A percentile compares a stretch with the other conserved stretches of the same genome.
These are phyloP conservation scores for Russula virescens DNA, from an alignment of 768 basidiomycete species.

Conservation along the genomic window DNA sequence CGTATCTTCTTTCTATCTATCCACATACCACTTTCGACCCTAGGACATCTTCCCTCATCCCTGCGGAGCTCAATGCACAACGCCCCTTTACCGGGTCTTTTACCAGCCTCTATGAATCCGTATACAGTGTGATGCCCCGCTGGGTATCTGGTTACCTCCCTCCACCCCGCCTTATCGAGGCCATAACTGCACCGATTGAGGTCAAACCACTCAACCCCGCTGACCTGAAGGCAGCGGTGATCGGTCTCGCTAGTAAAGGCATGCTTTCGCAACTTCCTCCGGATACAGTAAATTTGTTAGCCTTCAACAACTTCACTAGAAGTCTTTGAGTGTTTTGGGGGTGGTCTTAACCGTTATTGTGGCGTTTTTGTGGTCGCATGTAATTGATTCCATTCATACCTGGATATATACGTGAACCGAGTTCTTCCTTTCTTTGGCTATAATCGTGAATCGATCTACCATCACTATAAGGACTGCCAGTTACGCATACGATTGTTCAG, in stretches of 20 bases:
- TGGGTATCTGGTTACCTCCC: conserved; percentile 55
- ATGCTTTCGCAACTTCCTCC: conserved; percentile 43
- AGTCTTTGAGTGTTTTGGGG: not conserved
- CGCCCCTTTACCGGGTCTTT: conserved; percentile 36
- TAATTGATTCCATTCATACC: not conserved
- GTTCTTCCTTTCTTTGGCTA: too few species aligned
- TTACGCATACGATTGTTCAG: too few species aligned
- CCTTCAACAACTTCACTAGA: conserved; percentile 37
- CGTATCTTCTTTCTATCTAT: conserved; percentile 86
- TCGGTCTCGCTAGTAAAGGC: conserved; percentile 50
- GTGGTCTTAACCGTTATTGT: conserved; percentile 4
- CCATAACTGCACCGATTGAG: conserved; percentile 35
- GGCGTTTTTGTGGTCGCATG: conserved; percentile 1
- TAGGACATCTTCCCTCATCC: conserved; percentile 31
- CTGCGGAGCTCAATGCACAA: conserved; percentile 32
- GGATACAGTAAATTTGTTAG: conserved; percentile 62
- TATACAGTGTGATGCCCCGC: conserved; percentile 47
- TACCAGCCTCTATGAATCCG: conserved; percentile 46
- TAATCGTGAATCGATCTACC: too few species aligned
- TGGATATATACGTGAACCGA: not conserved
- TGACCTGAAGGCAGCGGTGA: conserved; percentile 71
- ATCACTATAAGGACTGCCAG: too few species aligned
- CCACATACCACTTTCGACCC: conserved; percentile 59
- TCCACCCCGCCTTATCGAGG: conserved; percentile 38
- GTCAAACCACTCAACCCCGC: conserved; percentile 49